Evolutionary conservation across 139 green algal species (phyloP).

Genomic region (Volvox africanus): DNA sequence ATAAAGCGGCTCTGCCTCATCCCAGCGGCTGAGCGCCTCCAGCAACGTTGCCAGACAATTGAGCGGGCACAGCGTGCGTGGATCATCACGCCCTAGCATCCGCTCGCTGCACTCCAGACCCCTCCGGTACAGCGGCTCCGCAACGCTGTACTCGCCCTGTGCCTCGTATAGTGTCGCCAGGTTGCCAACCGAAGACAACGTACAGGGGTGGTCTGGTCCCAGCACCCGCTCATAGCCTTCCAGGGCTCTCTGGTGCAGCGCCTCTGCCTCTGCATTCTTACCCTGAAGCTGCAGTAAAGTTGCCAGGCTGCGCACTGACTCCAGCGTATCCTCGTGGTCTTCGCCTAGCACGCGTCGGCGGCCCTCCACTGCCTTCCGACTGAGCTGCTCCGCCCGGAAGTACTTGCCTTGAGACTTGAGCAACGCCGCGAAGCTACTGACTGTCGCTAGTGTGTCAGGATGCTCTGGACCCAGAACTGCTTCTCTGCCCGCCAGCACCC

Average conservation of each 20-base stretch:
- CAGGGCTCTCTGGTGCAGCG: neutral
- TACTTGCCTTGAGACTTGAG: neutral
- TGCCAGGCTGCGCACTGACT: neutral
- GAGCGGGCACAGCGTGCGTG: neutral
- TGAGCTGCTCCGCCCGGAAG: neutral
- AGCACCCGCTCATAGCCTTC: neutral
- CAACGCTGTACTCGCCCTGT: neutral
- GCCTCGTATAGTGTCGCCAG: neutral
- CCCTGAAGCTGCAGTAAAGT: neutral
- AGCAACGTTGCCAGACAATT: neutral
- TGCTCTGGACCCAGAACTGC: neutral
- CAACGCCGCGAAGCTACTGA: neutral
- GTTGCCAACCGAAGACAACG: neutral
- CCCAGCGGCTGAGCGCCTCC: neutral
- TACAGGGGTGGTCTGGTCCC: neutral
- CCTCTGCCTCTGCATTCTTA: neutral
- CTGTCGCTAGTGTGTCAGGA: neutral
- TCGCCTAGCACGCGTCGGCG: neutral
- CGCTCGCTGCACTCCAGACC: neutral
- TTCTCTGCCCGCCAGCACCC: neutral
- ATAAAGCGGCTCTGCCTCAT: neutral
- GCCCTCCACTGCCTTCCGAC: neutral
- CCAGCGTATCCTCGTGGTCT: neutral
- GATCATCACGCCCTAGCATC: neutral
- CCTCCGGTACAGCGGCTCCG: slow-evolving; percentile 12